These are phyloP conservation scores for Neonectria magnoliae DNA, from an alignment of 2,329 filamentous ascomycete species.

Conservation along the genomic window DNA sequence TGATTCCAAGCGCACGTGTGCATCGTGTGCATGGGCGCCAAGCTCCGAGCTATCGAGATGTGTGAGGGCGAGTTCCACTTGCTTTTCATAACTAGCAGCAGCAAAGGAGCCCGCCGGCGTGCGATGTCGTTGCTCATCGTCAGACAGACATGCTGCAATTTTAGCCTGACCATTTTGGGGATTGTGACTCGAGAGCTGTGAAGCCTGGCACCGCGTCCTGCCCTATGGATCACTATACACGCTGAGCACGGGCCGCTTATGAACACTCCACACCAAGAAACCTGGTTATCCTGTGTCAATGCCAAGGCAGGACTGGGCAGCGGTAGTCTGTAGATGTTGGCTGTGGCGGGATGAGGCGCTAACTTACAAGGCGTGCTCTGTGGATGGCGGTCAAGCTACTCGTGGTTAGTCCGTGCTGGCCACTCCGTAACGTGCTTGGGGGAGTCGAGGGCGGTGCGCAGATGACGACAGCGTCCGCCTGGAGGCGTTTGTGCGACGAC, in stretches of 20 bases:
- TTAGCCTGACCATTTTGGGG: neutral
- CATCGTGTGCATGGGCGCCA: constrained; percentile 1
- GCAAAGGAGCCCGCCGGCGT: neutral
- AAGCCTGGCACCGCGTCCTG: neutral
- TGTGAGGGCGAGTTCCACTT: constrained; percentile 8
- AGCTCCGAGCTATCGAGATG: neutral
- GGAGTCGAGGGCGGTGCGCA: neutral
- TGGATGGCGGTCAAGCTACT: neutral
- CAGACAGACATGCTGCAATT: neutral
- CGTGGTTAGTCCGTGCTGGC: neutral
- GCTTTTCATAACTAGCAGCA: neutral
- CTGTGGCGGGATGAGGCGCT: neutral
- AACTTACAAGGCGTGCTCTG: neutral
- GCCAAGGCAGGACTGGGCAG: constrained; percentile 9
- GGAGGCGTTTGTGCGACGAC: neutral
- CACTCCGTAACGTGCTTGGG: neutral
- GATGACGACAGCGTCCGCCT: constrained; percentile 7
- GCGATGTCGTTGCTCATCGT: neutral
- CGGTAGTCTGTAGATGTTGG: neutral
- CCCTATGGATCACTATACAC: neutral
- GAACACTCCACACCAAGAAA: neutral
- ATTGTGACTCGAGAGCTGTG: neutral
- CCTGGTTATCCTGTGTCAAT: neutral
- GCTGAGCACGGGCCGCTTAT: constrained; percentile 2
- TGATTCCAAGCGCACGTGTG: constrained; percentile 9